These are phyloP conservation scores for Casuarina cunninghamiana DNA, from an alignment of 306 rosid genomes.

Conservation along the genomic window DNA sequence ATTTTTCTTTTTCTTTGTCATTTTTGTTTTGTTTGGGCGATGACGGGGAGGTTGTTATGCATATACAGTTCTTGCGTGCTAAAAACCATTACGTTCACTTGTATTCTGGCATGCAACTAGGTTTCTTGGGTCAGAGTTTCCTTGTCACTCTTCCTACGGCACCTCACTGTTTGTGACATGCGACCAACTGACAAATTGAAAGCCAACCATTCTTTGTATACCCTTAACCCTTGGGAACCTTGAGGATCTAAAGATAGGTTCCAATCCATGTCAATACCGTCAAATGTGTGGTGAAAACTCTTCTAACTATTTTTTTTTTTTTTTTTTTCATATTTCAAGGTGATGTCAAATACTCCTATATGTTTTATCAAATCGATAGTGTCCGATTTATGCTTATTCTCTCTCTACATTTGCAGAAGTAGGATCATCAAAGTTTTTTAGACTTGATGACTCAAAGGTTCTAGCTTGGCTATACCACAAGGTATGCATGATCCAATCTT, in stretches of 20 bases:
- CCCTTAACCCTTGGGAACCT: background rate
- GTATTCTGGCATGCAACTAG: background rate
- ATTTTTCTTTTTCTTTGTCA: background rate
- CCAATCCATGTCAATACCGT: background rate
- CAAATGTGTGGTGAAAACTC: background rate
- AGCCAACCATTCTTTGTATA: background rate
- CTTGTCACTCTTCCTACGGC: background rate
- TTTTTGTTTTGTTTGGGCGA: background rate
- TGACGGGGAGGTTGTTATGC: background rate
- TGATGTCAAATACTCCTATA: background rate
- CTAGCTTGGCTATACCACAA: conserved; percentile 71
- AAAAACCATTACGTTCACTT: background rate
- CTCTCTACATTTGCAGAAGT: conserved; percentile 56
- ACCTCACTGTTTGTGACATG: background rate
- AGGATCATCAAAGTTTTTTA: conserved; percentile 73
- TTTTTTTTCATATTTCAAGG: background rate
- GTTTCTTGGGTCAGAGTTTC: background rate
- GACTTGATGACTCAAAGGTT: conserved; percentile 95
- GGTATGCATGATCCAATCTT: conserved; percentile 43
- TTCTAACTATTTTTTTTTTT: background rate
- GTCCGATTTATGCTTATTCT: background rate
- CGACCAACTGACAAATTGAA: background rate
- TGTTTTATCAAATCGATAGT: background rate
- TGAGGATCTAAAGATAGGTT: background rate
- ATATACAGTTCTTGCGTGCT: background rate